phyloP scores from a whole-genome alignment of 495 filamentous ascomycete genomes.

The Oidiodendron maius region DNA sequence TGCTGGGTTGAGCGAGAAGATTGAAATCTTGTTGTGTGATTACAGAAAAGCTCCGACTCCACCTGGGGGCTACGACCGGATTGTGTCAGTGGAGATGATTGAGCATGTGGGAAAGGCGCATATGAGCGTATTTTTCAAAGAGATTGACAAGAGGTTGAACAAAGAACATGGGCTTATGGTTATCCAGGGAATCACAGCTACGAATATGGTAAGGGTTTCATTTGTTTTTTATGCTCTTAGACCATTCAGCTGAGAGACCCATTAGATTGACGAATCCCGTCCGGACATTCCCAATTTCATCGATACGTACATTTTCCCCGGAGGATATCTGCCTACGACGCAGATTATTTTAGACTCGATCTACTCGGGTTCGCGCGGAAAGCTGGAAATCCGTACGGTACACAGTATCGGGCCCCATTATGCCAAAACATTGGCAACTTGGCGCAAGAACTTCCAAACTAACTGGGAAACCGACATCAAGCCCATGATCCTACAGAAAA shows the following conservation, averaged over 20 bases:
- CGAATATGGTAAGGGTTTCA: too few relatives aligned
- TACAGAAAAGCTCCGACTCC: constrained; percentile 52
- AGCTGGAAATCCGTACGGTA: constrained; percentile 54
- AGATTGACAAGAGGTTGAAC: constrained; percentile 50
- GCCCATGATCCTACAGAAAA: too few relatives aligned
- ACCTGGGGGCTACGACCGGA: constrained; percentile 54
- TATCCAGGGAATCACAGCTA: constrained; percentile 75
- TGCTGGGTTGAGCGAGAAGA: constrained; percentile 43
- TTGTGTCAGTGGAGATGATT: constrained; percentile 71
- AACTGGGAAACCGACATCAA: too few relatives aligned
- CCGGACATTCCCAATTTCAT: constrained; percentile 53
- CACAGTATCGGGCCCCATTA: constrained; percentile 66
- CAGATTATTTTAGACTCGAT: constrained; percentile 57
- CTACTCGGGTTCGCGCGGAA: constrained; percentile 46
- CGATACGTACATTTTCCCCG: constrained; percentile 68
- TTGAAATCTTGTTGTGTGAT: constrained; percentile 54
- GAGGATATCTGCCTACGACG: constrained; percentile 63
- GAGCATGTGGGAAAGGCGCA: constrained; percentile 65
- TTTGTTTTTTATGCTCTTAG: too few relatives aligned
- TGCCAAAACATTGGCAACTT: constrained; percentile 59
- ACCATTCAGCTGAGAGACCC: too few relatives aligned
- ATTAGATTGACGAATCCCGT: constrained; percentile 43
- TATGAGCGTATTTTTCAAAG: constrained; percentile 54
- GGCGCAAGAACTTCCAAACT: constrained; percentile 60
- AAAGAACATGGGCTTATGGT: constrained; percentile 63